Base-by-base conservation (phyloP, 352 stramenopile species). In the Pythium phragmiticola region DNA sequence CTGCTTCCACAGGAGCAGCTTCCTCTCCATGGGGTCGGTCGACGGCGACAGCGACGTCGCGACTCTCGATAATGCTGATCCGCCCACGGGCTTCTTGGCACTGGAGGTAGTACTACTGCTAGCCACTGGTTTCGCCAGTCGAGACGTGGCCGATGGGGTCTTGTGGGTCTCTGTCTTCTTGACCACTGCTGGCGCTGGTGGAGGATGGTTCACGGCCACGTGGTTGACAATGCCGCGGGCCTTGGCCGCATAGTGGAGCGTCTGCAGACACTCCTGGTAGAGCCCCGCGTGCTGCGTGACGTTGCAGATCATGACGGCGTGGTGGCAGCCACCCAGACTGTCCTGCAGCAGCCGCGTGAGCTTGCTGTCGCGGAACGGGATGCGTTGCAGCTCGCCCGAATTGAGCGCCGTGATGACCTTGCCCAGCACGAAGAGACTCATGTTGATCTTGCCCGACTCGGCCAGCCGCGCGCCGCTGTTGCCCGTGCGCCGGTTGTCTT, bases 361-460 rank as follows among this genome's bases (percentile, higher is more conserved):
- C 57, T 87, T 92, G 45, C 77, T 87, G 48, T 93, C 81, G 19
- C 79, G 74, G 47, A 88, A 90, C 34, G 87, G 83, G 33, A 96
- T 88, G 16, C 57, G 69, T 65, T 88, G 86, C 21, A 82, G 78
- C 9, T 87, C 73, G n/a, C 76, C 70, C 2, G 69, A 70, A 43
- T 77, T 88, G 23, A 96, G 73, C 9, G 88, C 86, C 23, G 73
- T 75, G 42, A 96, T 87, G 0, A 92, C 80, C 56, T 93, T 88
- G 41, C 85, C 89, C 8, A 95, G 72, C 36, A 86, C 85, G 8
- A 76, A 90, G 3, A 96, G 63, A 23, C 71, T 87, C 60, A 79
- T 90, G 68, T 93, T 96, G 65, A 91, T 96, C 67, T 76, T 80
- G 26, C 60, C 69, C 23, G 69, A 73, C 46, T 75, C 70, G 39